Evolutionary conservation across 139 green algal genomes (phyloP).

Genomic region (Chlorella ohadii): DNA sequence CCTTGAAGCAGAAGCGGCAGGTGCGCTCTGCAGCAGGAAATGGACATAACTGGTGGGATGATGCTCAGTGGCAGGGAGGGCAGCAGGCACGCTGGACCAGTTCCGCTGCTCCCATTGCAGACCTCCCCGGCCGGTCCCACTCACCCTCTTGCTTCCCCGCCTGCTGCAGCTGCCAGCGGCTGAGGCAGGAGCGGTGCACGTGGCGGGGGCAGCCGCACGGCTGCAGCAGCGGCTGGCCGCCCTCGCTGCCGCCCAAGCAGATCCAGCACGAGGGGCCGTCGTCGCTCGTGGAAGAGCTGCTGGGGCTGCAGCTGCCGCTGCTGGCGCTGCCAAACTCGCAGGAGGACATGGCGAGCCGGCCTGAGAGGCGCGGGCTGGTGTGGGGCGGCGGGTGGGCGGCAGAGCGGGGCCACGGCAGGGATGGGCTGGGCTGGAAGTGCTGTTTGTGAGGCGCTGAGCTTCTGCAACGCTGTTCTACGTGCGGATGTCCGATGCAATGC

Average conservation of each 20-base stretch:
- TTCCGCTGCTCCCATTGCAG: not conserved
- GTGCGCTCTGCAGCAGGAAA: slow-evolving; percentile 38
- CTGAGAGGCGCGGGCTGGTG: not conserved
- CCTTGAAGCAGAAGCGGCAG: slow-evolving; percentile 56
- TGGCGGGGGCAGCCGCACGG: not conserved
- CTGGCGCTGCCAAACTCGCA: not conserved
- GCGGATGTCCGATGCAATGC: no score
- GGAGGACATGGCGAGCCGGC: not conserved
- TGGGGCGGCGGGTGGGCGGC: no score
- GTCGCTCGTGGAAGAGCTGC: not conserved
- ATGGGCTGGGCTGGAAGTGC: no score
- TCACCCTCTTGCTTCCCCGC: not conserved
- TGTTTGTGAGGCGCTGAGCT: no score
- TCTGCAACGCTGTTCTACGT: no score
- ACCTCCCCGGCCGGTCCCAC: not conserved
- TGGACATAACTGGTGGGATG: no score
- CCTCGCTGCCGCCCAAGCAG: not conserved
- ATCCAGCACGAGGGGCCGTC: not conserved
- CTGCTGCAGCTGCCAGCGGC: slow-evolving; percentile 11
- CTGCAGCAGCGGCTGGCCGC: not conserved
- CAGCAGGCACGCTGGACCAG: not conserved
- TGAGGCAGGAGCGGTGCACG: not conserved
- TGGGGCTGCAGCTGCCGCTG: not conserved
- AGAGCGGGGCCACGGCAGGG: no score
- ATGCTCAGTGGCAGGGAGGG: not conserved